These are phyloP conservation scores for Cucumis cinereus DNA, from an alignment of 306 rosid genomes.

Conservation along the genomic window DNA sequence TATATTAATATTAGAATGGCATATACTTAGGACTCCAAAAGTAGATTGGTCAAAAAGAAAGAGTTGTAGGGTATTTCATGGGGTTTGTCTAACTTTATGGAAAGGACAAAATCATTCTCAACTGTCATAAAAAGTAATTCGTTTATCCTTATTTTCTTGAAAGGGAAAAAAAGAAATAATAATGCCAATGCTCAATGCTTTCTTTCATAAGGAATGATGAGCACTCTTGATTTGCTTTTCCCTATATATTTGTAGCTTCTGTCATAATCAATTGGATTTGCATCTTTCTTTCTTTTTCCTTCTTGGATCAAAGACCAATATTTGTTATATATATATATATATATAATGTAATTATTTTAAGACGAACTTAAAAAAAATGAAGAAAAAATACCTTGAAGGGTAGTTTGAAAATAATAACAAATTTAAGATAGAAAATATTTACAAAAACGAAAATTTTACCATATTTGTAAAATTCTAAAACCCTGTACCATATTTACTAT, in stretches of 20 bases:
- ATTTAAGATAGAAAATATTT: too few relatives aligned
- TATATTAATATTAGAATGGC: background rate
- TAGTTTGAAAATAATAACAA: too few relatives aligned
- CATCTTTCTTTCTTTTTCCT: background rate
- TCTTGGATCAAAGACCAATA: too few relatives aligned
- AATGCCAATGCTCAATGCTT: slow-evolving; percentile 1
- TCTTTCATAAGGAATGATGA: background rate
- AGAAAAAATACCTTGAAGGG: too few relatives aligned
- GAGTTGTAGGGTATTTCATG: background rate
- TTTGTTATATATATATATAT: too few relatives aligned
- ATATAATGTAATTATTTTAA: too few relatives aligned
- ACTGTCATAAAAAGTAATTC: slow-evolving; percentile 6
- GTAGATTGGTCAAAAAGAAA: slow-evolving; percentile 2
- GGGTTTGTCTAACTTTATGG: background rate
- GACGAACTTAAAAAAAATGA: too few relatives aligned
- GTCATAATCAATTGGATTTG: background rate
- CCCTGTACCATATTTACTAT: too few relatives aligned
- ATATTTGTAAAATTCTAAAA: too few relatives aligned
- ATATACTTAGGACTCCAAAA: background rate
- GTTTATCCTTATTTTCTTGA: background rate
- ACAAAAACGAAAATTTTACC: too few relatives aligned
- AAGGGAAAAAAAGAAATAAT: background rate
- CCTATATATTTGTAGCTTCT: background rate
- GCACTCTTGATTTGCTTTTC: background rate
- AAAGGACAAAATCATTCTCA: slow-evolving; percentile 6